These are phyloP conservation scores for Vanilla planifolia DNA, from an alignment of 106 monocot species.

Conservation along the genomic window DNA sequence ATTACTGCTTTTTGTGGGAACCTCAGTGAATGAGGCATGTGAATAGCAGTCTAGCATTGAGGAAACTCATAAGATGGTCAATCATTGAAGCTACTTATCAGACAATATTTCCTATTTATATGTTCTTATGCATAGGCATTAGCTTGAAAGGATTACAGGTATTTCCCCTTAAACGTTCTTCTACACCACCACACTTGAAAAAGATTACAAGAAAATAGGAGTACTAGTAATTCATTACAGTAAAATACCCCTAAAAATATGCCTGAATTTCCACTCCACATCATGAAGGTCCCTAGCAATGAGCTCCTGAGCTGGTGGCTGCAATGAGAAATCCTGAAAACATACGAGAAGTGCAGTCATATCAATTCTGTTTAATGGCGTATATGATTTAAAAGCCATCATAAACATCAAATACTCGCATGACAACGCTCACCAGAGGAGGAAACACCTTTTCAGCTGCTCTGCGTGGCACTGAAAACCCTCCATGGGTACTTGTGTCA, in stretches of 20 bases:
- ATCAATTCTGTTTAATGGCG: not conserved
- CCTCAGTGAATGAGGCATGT: too few relatives aligned
- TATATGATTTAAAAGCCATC: not conserved
- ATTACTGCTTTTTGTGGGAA: too few relatives aligned
- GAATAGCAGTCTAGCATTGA: too few relatives aligned
- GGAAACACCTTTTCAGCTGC: slow-evolving; percentile 28
- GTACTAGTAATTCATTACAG: too few relatives aligned
- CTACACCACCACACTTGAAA: too few relatives aligned
- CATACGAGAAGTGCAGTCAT: not conserved
- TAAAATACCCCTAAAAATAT: slow-evolving; percentile 19
- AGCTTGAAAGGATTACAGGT: too few relatives aligned
- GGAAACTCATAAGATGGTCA: too few relatives aligned
- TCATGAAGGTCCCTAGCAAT: slow-evolving; percentile 22
- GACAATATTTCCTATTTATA: too few relatives aligned
- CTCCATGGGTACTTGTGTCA: slow-evolving; percentile 21
- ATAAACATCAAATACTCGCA: not conserved
- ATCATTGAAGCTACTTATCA: too few relatives aligned
- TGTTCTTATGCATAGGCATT: too few relatives aligned
- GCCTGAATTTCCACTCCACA: slow-evolving; percentile 24
- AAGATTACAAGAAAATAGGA: not conserved
- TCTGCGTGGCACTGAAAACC: slow-evolving; percentile 21
- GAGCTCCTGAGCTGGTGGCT: slow-evolving; percentile 19
- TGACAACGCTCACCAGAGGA: slow-evolving; percentile 12
- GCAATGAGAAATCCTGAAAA: slow-evolving; percentile 20
- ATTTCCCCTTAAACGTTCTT: too few relatives aligned